phyloP scores from a whole-genome alignment of 208 protist species.

The Acanthamoeba polyphaga region DNA sequence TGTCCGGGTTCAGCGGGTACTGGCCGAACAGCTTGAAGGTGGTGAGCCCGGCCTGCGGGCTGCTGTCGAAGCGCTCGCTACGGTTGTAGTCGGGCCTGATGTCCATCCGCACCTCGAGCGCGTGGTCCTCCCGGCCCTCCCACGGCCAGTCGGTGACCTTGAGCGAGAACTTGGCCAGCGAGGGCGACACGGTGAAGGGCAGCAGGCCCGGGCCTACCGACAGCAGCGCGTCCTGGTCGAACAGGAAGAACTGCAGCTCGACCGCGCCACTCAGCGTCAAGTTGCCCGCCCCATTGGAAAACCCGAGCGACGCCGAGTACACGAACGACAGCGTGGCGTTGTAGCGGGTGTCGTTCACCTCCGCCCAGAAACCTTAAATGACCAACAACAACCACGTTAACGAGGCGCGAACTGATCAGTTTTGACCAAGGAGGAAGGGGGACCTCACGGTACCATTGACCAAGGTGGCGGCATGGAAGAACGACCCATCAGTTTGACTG shows the following conservation, averaged over 20 bases:
- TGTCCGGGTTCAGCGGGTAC: neutral
- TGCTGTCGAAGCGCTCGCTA: neutral
- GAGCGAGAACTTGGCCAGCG: constrained; percentile 28
- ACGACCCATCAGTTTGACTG: neutral
- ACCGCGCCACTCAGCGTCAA: neutral
- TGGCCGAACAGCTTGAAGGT: constrained; percentile 42
- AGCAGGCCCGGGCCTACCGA: neutral
- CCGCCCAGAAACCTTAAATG: neutral
- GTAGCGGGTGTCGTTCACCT: neutral
- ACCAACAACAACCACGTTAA: neutral
- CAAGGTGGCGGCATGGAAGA: neutral
- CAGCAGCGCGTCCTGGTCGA: neutral
- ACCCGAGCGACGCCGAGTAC: neutral
- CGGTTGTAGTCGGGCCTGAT: neutral
- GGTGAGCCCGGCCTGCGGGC: neutral
- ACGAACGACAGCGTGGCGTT: neutral
- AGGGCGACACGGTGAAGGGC: neutral
- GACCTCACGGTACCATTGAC: neutral
- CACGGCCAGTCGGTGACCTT: neutral
- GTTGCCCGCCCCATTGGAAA: neutral
- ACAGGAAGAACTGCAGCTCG: constrained; percentile 41
- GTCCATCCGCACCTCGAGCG: neutral
- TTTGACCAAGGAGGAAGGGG: no score
- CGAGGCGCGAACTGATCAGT: no score
- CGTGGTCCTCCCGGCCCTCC: neutral